Percentiles rank a stretch among this genome's conserved stretches.
Conservation (phyloP, 225 moss, liverwort and hornwort genomes). For the Takakia lepidozioides region DNA sequence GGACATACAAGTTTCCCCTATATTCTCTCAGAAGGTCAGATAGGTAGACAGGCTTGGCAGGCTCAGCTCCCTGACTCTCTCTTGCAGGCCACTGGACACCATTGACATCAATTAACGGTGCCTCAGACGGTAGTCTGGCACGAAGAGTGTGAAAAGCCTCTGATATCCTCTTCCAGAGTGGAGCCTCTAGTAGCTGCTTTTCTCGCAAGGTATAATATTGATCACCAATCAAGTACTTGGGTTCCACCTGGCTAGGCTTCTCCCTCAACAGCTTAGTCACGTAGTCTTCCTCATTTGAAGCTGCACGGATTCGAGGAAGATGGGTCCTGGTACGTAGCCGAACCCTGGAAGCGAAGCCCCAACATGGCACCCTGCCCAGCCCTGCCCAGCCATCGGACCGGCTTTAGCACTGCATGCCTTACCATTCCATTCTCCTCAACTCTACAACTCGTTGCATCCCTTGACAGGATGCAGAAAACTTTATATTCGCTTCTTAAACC, state of each 20-base stretch:
- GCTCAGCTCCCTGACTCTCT: constrained; percentile 9
- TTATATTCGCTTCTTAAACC: too few species aligned
- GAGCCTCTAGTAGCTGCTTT: constrained; percentile 56
- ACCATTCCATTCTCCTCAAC: too few species aligned
- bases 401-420: constrained; percentile 6
- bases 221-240: constrained; percentile 66
- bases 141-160: constrained; percentile 31
- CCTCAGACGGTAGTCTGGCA: constrained; percentile 15
- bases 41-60: constrained; percentile 51
- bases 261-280: constrained; percentile 61
- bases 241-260: constrained; percentile 80
- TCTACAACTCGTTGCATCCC: too few species aligned
- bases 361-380: constrained; percentile 19
- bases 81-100: constrained; percentile 6
- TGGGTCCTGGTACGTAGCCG: constrained; percentile 25
- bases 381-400: constrained; percentile 14
- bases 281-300: constrained; percentile 35
- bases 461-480: too few species aligned
- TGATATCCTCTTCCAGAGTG: constrained; percentile 58
- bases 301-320: constrained; percentile 3
- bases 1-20: constrained; percentile 80
- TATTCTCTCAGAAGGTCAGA: constrained; percentile 82
- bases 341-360: too few species aligned
- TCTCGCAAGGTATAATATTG: constrained; percentile 75
- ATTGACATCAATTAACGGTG: constrained; percentile 5